These are phyloP conservation scores for Graphilbum fragrans DNA, from an alignment of 2,329 filamentous ascomycete genomes.

Conservation along the genomic window DNA sequence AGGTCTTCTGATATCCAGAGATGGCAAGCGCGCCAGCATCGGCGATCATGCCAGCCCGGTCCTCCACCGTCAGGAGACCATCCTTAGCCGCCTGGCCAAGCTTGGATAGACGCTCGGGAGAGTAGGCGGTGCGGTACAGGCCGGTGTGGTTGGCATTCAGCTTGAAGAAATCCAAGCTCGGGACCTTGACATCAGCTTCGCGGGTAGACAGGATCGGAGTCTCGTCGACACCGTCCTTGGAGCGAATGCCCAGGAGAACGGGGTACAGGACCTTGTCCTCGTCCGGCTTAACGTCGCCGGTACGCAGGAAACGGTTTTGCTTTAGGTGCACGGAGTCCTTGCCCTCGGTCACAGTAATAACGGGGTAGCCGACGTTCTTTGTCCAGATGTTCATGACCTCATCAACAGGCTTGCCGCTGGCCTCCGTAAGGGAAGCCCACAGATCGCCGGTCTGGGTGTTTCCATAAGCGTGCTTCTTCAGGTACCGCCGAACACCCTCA, in stretches of 20 bases:
- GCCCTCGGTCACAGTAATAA: conserved; percentile 74
- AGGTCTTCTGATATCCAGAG: conserved; percentile 89
- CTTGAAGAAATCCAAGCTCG: conserved; percentile 84
- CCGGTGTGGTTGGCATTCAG: conserved; percentile 90
- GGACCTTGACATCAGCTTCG: conserved; percentile 65
- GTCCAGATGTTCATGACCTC: conserved; percentile 95
- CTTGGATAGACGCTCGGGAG: conserved; percentile 71
- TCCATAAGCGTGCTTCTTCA: conserved; percentile 93
- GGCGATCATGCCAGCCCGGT: conserved; percentile 87
- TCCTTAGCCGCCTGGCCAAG: conserved; percentile 76
- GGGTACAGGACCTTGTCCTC: conserved; percentile 84
- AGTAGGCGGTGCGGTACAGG: conserved; percentile 83
- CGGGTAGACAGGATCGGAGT: conserved; percentile 57
- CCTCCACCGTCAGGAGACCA: conserved; percentile 72
- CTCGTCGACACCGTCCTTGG: conserved; percentile 72
- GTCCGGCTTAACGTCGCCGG: conserved; percentile 84
- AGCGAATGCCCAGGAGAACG: conserved; percentile 76
- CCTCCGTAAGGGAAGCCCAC: conserved; percentile 77
- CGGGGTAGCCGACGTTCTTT: conserved; percentile 88
- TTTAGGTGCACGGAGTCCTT: conserved; percentile 67
- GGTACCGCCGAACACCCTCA: conserved; percentile 78
- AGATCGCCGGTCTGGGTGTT: conserved; percentile 88
- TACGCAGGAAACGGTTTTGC: conserved; percentile 90
- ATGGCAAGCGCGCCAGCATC: conserved; percentile 83
- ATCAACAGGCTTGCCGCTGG: conserved; percentile 82